These are phyloP conservation scores for Entomophthora muscae DNA, from an alignment of 371 early-diverging fungal genomes.

Conservation along the genomic window DNA sequence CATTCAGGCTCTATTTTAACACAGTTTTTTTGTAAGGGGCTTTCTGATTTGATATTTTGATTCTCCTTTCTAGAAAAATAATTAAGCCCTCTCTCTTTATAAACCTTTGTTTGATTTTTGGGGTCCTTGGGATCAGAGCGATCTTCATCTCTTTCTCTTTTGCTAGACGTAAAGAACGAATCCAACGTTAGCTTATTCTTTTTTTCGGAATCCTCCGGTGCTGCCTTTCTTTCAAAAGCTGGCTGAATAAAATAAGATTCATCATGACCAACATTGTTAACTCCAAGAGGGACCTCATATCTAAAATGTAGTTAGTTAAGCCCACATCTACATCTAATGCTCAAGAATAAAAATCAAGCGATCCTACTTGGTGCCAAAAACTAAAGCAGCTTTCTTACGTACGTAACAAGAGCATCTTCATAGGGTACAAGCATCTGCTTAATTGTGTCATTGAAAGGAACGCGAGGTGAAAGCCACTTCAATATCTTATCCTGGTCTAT, in stretches of 20 bases:
- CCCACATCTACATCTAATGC: too few species aligned
- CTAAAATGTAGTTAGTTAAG: too few species aligned
- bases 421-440: conserved; percentile 1
- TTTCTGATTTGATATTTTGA: background rate
- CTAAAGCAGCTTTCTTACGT: background rate
- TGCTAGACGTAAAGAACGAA: background rate
- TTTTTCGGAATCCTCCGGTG: background rate
- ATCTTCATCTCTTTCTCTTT: background rate
- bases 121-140: background rate
- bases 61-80: background rate
- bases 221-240: background rate
- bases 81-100: background rate
- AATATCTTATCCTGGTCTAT: conserved; percentile 1
- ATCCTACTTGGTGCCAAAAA: background rate
- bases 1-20: background rate
- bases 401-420: background rate
- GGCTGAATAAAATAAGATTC: background rate
- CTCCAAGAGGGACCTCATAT: background rate
- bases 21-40: background rate
- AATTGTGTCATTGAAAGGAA: conserved; percentile 6
- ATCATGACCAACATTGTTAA: background rate
- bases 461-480: background rate
- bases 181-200: background rate
- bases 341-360: too few species aligned
- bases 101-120: background rate